phyloP scores from a whole-genome alignment of 805 yeast genomes.

The Yamadazyma phyllophila region DNA sequence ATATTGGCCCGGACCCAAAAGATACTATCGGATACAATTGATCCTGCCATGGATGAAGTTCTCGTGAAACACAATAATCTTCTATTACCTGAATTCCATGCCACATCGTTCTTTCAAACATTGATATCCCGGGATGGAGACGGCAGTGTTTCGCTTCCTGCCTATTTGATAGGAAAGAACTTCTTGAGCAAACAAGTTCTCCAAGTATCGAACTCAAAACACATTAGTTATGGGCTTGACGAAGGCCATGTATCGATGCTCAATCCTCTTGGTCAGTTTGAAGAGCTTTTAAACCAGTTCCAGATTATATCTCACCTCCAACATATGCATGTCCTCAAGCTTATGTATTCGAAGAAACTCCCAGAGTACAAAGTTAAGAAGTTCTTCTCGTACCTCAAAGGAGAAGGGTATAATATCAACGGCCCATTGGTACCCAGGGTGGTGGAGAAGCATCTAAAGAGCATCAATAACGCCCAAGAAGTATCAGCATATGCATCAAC shows the following conservation, averaged over 20 bases:
- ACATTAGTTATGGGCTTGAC: conserved; percentile 27
- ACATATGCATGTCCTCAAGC: not conserved
- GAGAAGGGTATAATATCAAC: conserved; percentile 33
- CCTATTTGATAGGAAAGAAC: conserved; percentile 32
- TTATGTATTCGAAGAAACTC: not conserved
- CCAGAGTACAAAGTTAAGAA: conserved; percentile 6
- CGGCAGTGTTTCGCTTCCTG: conserved; percentile 35
- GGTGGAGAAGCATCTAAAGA: conserved; percentile 14
- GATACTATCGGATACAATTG: conserved; percentile 10
- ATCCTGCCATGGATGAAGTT: conserved; percentile 23
- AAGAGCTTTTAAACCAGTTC: conserved; percentile 33
- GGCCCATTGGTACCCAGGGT: conserved; percentile 25
- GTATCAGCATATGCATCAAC: conserved; percentile 16
- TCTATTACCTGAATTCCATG: conserved; percentile 34
- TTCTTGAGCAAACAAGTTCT: conserved; percentile 18
- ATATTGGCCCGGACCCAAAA: conserved; percentile 19
- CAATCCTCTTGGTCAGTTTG: conserved; percentile 22
- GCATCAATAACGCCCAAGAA: conserved; percentile 15
- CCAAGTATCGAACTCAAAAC: conserved; percentile 8
- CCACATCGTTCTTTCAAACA: conserved; percentile 36
- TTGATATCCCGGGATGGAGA: conserved; percentile 32
- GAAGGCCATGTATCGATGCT: conserved; percentile 29
- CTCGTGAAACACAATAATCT: conserved; percentile 33
- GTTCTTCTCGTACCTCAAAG: conserved; percentile 25
- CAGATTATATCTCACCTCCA: conserved; percentile 35